Evolutionary conservation across 208 protist species (phyloP).

Genomic region (Angomonas ambiguus): DNA sequence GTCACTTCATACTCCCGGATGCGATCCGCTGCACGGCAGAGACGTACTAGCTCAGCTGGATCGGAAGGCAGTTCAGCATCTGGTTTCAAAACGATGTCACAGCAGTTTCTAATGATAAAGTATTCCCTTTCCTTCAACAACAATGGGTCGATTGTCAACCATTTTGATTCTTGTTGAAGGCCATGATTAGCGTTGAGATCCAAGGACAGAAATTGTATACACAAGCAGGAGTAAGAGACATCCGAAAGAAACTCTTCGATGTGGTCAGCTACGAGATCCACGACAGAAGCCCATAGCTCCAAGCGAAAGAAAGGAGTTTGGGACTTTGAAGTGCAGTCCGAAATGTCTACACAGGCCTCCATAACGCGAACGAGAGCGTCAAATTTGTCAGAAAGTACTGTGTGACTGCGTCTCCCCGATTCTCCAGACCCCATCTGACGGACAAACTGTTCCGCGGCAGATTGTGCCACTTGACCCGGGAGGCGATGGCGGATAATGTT

Average conservation of each 20-base stretch:
- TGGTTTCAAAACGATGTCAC: neutral
- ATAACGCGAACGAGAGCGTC: slow-evolving; percentile 56
- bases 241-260: slow-evolving; percentile 29
- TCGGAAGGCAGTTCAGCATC: neutral
- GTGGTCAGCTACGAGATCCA: slow-evolving; percentile 35
- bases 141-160: slow-evolving; percentile 24
- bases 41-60: neutral
- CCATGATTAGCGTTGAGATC: slow-evolving; percentile 16
- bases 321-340: neutral
- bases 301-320: slow-evolving; percentile 20
- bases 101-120: slow-evolving; percentile 13
- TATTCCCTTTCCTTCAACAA: slow-evolving; percentile 24
- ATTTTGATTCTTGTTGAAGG: neutral
- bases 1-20: neutral
- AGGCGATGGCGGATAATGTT: slow-evolving; percentile 61
- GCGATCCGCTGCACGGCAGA: slow-evolving; percentile 1
- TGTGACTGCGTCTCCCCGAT: neutral
- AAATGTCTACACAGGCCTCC: slow-evolving; percentile 52
- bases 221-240: slow-evolving; percentile 27
- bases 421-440: neutral
- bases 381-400: neutral
- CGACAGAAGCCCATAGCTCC: slow-evolving; percentile 34
- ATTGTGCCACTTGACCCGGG: slow-evolving; percentile 22
- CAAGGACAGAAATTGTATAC: slow-evolving; percentile 47
- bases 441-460: neutral